Evolutionary conservation across 2,329 filamentous ascomycete genomes (phyloP), one percentile per base, ranked within the genome.

Genomic region (Aspergillus neoniger): DNA sequence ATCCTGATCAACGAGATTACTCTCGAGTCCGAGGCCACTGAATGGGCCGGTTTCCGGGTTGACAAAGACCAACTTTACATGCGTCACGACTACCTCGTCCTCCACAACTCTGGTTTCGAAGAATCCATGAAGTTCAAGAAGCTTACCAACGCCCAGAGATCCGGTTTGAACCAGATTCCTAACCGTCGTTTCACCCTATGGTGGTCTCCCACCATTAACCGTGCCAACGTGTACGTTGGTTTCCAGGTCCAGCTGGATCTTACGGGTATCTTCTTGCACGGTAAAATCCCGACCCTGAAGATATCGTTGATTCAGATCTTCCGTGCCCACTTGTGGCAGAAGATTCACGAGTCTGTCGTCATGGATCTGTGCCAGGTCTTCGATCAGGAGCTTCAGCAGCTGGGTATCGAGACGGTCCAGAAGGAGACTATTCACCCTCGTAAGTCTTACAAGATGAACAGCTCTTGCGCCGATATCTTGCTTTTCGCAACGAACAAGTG

Each of bases 371-470:
- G 95, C 69, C 96, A 99, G 74, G 95, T 99, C 14, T 96, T 99
- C 69, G 95, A 99, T 68, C 94, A 98, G 73, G 95, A 99, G 75
- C 81, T 99, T 47, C 95, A 99, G 76, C 92, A 95, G 32, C 83
- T 99, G 4, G 93, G 93, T 38, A 97, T 99, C 60, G 95, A 99
- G 78, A 96, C 92, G 2, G 95, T 98, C 4, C 95, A 99, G 75
- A 99, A 99, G 79, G 95, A 99, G 81, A 98, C 95, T 0, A 99
- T 99, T 61, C 95, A 99, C 82, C 95, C 95, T 55, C 87, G 95
- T 86, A 99, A 99, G 80, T 97, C 92, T 4, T 99, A 99, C 86
- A 99, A 99, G 86, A 99, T 99, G 95, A 99, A 99, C 83, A 97
- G 93, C 71, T 98, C 94, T 60, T 98, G 95, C 72, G 95, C 96